Evolutionary conservation across 345 rosid genomes (phyloP).

Genomic region (Euphorbia peplus): DNA sequence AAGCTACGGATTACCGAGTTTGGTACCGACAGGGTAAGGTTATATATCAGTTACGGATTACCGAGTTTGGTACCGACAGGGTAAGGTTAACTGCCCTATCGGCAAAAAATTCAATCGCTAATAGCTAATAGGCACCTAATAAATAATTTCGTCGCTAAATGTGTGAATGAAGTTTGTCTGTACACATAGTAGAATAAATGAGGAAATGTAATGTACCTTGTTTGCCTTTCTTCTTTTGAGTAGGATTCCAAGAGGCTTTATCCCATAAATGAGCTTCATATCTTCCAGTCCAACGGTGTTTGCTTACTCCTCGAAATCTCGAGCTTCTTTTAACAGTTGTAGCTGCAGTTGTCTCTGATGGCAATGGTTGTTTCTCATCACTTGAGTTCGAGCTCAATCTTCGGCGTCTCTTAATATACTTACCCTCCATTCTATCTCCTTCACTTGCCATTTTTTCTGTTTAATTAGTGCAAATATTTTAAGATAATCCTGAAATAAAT

Average conservation of each 20-base stretch:
- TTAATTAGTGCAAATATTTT: neutral
- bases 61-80: no score
- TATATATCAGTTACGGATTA: no score
- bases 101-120: no score
- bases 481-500: neutral
- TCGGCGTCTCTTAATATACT: conserved; percentile 33
- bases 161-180: no score
- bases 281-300: conserved; percentile 46
- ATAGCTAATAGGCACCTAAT: no score
- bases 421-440: conserved; percentile 18
- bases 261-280: conserved; percentile 52
- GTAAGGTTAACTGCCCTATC: no score
- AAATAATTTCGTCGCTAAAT: no score
- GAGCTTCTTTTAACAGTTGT: conserved; percentile 41
- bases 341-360: conserved; percentile 17
- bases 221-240: conserved; percentile 44
- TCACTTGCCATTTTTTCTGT: conserved; percentile 16
- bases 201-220: conserved; percentile 32
- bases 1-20: no score
- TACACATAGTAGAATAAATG: no score
- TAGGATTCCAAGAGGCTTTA: conserved; percentile 45
- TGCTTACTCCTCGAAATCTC: conserved; percentile 46
- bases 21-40: no score
- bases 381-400: conserved; percentile 17
- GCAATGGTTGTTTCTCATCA: conserved; percentile 12